Percentiles rank a stretch among this genome's conserved stretches.
phyloP scores from a whole-genome alignment of 1,284 basidiomycete species.

The Inonotus obliquus region DNA sequence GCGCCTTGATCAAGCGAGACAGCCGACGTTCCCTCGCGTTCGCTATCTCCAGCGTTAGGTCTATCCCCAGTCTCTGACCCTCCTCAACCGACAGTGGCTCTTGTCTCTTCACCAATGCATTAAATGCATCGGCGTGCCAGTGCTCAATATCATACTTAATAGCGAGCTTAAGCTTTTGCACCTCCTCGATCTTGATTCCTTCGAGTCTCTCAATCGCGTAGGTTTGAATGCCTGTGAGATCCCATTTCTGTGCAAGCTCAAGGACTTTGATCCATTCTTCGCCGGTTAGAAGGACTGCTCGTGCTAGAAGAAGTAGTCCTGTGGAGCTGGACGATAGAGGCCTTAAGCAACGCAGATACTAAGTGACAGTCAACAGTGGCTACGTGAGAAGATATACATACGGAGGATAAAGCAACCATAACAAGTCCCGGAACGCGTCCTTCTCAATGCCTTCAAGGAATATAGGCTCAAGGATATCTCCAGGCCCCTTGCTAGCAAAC shows the following conservation, averaged over 20 bases:
- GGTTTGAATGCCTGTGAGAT: background rate
- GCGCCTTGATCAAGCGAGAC: background rate
- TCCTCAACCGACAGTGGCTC: constrained; percentile 1
- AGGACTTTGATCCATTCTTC: constrained; percentile 4
- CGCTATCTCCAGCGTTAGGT: background rate
- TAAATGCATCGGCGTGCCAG: background rate
- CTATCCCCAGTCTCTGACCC: background rate
- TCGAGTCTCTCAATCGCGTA: background rate
- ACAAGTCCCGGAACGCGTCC: background rate
- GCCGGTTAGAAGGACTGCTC: background rate
- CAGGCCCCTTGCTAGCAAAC: background rate
- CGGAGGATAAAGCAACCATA: constrained; percentile 7
- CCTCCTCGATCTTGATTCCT: background rate
- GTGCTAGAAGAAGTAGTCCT: background rate
- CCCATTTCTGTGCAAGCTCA: constrained; percentile 8
- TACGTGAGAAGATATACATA: background rate
- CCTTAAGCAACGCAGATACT: background rate
- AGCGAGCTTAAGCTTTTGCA: background rate
- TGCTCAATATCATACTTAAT: background rate
- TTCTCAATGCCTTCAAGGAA: constrained; percentile 3
- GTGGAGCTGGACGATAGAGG: background rate
- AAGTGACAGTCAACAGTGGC: background rate
- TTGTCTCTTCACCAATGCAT: background rate
- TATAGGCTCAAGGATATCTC: background rate
- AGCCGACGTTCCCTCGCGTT: background rate